Base-by-base conservation (phyloP, 257 asterid genomes). In the Gentiana straminea region DNA sequence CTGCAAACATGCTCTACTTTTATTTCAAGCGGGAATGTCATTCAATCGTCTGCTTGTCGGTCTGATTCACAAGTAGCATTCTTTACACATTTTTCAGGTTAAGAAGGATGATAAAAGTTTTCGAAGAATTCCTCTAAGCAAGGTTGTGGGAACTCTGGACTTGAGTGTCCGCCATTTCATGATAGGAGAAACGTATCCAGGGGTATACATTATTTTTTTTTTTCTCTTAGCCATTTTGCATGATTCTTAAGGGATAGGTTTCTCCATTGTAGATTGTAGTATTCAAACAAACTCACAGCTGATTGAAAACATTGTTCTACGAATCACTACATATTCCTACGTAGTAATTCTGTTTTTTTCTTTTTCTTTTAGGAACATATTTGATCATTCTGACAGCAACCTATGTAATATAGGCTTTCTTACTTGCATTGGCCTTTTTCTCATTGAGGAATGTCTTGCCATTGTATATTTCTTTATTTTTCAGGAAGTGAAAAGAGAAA, bases 61-160 rank as follows among this genome's bases (percentile, higher is more conserved):
- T 24, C 24, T 24, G 24, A 24, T 24, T 24, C 24, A 24, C 24
- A 24, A 24, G 24, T 24, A 24, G 24, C 24, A 24, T 24, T 24
- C 24, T 24, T 24, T 24, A 24, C 24, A 24, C 24, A 24, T 24
- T 24, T 70, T 78, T 75, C 83, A 89, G 97, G 75, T 80, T 33
- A 89, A 86, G 68, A 82, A 77, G 79, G 92, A 89, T 68, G 94
- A 89, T 67, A 83, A 76, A 80, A 76, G 66, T 76, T 81, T 78
- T 35, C 73, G 95, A 78, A 81, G 97, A 75, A 86, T 92, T 33
- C 92, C 86, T 54, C 76, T 89, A 48, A 89, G 78, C 67, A 89
- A 94, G 68, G 77, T 83, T 32, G 94, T 89, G 68, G 97, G 97
- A 52, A 89, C 97, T 48, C 70, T 86, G 77, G 97, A 89, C 78